Evolutionary conservation across 495 filamentous ascomycete genomes (phyloP).

Genomic region (Xylaria intraflava): DNA sequence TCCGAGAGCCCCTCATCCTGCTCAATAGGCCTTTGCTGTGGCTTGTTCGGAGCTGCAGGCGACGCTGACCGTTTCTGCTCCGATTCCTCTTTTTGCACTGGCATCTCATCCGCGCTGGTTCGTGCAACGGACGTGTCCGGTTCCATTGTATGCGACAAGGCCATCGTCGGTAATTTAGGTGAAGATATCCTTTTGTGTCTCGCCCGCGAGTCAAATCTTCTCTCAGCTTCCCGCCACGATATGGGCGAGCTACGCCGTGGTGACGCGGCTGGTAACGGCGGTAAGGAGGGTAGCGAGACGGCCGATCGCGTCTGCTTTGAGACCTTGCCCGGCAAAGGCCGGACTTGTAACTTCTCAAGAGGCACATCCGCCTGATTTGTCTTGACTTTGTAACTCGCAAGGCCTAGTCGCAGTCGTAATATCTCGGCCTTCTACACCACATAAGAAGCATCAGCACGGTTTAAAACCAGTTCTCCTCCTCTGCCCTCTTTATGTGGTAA

Average conservation of each 20-base stretch:
- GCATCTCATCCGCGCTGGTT: neutral
- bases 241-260: neutral
- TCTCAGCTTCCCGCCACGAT: neutral
- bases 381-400: conserved; percentile 48
- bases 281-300: conserved; percentile 7
- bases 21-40: neutral
- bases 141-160: neutral
- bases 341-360: conserved; percentile 34
- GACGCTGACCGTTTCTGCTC: conserved; percentile 1
- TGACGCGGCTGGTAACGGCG: neutral
- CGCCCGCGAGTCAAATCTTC: neutral
- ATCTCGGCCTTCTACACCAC: conserved; percentile 41
- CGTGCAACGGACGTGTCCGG: neutral
- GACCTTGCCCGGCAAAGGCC: conserved; percentile 13
- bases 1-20: conserved; percentile 9
- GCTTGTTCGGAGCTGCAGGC: neutral
- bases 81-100: neutral
- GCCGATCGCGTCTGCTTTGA: neutral
- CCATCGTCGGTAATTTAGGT: neutral
- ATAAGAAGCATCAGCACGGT: conserved; percentile 4
- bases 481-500: neutral
- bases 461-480: neutral
- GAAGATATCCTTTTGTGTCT: neutral
- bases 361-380: conserved; percentile 47
- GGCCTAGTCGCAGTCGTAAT: conserved; percentile 42